Conservation (phyloP, 2,329 filamentous ascomycete species). For the Periconia digitata region DNA sequence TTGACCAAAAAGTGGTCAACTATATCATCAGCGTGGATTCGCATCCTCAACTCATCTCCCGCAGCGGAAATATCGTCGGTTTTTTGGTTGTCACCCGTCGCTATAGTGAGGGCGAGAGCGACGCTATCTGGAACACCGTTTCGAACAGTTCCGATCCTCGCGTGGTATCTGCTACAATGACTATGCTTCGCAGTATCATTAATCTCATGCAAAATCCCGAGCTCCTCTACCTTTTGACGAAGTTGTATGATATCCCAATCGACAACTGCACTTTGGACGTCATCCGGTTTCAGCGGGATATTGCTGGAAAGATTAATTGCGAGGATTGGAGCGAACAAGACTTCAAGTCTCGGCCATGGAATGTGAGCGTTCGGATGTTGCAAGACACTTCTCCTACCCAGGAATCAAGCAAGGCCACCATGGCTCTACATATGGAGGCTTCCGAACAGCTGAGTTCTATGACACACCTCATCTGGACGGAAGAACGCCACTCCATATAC, state of each 20-base stretch:
- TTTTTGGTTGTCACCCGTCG: slow-evolving; percentile 80
- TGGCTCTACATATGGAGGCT: slow-evolving; percentile 66
- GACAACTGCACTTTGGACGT: slow-evolving; percentile 34
- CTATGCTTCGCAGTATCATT: slow-evolving; percentile 60
- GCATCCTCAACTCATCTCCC: slow-evolving; percentile 83
- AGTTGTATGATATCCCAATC: slow-evolving; percentile 56
- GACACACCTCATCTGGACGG: slow-evolving; percentile 58
- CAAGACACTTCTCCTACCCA: slow-evolving; percentile 65
- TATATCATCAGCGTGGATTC: slow-evolving; percentile 91
- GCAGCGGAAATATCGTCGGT: slow-evolving; percentile 80
- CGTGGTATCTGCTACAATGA: slow-evolving; percentile 76
- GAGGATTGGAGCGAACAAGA: slow-evolving; percentile 14
- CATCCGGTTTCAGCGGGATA: slow-evolving; percentile 31
- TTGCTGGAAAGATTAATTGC: slow-evolving; percentile 23
- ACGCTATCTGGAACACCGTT: slow-evolving; percentile 82
- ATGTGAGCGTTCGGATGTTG: slow-evolving; percentile 66
- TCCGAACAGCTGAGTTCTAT: slow-evolving; percentile 63
- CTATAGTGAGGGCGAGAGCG: slow-evolving; percentile 71
- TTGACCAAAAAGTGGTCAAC: slow-evolving; percentile 71
- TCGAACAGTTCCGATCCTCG: slow-evolving; percentile 80
- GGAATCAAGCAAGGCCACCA: slow-evolving; percentile 59
- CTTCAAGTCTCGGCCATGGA: slow-evolving; percentile 48
- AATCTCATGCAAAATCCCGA: slow-evolving; percentile 45
- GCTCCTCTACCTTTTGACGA: slow-evolving; percentile 66
- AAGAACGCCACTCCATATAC: slow-evolving; percentile 65